These are phyloP conservation scores for Plasmodium blacklocki DNA, from an alignment of 169 alveolate species.

Conservation along the genomic window DNA sequence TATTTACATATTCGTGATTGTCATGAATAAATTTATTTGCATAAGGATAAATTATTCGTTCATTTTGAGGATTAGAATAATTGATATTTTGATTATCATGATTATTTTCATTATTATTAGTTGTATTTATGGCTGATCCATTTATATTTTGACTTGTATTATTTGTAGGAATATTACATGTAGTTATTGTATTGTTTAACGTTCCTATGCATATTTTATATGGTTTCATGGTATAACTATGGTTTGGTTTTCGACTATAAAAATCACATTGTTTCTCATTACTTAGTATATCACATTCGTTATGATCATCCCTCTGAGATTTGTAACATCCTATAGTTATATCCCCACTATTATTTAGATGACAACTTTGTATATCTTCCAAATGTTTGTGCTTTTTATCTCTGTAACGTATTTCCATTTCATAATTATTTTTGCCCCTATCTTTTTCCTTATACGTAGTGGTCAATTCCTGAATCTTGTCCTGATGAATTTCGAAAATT, in stretches of 20 bases:
- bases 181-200: not conserved
- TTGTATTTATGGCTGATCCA: too few relatives aligned
- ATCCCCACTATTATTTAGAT: not conserved
- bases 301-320: not conserved
- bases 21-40: too few relatives aligned
- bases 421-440: not conserved
- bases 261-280: too few relatives aligned
- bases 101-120: too few relatives aligned
- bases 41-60: too few relatives aligned
- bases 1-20: too few relatives aligned
- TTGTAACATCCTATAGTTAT: not conserved
- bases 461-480: constrained; percentile 2
- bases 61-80: too few relatives aligned
- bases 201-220: constrained; percentile 54
- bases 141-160: not conserved
- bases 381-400: not conserved
- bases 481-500: constrained; percentile 39
- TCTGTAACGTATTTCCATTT: not conserved
- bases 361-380: not conserved
- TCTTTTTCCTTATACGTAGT: constrained; percentile 25
- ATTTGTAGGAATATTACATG: not conserved
- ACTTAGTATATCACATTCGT: not conserved
- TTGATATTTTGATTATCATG: too few relatives aligned
- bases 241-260: constrained; percentile 24
- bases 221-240: constrained; percentile 69